A percentile compares a stretch with the other conserved stretches of the same genome.
Evolutionary conservation across 257 asterid species (phyloP).

Genomic region (Lithospermum erythrorhizon): DNA sequence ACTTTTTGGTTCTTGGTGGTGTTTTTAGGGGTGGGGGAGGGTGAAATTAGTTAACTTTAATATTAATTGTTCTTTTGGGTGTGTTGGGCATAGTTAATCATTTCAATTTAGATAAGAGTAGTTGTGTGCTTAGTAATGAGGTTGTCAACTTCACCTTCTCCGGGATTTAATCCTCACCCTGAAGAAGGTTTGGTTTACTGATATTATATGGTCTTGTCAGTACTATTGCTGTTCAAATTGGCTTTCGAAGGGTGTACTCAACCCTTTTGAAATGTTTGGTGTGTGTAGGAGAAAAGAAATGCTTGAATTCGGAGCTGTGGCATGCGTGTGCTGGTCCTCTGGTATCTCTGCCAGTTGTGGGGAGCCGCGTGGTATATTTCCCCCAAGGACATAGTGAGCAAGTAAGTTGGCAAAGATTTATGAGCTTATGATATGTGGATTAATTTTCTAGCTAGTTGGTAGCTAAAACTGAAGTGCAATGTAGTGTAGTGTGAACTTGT

Average conservation of each 20-base stretch:
- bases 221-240: not conserved
- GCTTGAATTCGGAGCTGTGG: conserved; percentile 76
- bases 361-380: conserved; percentile 73
- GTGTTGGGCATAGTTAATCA: not conserved
- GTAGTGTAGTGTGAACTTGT: not conserved
- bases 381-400: conserved; percentile 86
- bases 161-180: not conserved
- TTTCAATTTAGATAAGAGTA: not conserved
- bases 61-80: not conserved
- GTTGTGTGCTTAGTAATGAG: not conserved
- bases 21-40: not conserved
- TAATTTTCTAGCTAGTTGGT: not conserved
- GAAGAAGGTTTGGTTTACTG: not conserved
- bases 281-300: conserved; percentile 38
- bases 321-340: conserved; percentile 97
- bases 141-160: not conserved
- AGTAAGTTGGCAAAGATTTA: conserved; percentile 18
- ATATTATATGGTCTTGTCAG: no score
- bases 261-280: no score
- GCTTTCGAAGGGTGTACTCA: not conserved
- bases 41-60: not conserved
- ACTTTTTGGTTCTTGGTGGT: not conserved
- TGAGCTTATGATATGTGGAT: not conserved
- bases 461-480: not conserved
- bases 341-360: conserved; percentile 69